Evolutionary conservation across 2,329 filamentous ascomycete species (phyloP).

Genomic region (Claviceps sp.): DNA sequence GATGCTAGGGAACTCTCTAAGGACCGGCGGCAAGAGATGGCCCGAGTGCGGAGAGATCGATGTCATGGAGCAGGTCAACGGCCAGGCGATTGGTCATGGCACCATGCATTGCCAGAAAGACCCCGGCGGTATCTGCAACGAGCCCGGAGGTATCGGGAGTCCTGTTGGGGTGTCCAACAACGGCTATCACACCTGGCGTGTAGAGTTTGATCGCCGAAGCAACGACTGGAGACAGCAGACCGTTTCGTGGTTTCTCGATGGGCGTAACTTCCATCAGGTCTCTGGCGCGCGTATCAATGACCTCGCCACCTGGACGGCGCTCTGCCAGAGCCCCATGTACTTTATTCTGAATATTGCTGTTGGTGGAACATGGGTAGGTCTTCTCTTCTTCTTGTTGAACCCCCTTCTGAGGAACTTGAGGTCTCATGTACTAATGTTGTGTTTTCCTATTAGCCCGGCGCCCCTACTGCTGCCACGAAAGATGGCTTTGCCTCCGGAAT

Average conservation of each 20-base stretch:
- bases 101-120: conserved; percentile 37
- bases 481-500: conserved; percentile 34
- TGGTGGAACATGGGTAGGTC: conserved; percentile 38
- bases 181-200: conserved; percentile 35
- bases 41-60: conserved; percentile 43
- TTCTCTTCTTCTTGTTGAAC: not conserved
- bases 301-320: conserved; percentile 31
- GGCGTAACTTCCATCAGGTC: conserved; percentile 27
- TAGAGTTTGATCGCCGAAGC: conserved; percentile 35
- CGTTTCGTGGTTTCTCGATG: conserved; percentile 39
- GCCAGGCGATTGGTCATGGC: conserved; percentile 29
- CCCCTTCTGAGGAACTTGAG: not conserved
- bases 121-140: conserved; percentile 36
- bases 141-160: conserved; percentile 29
- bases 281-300: conserved; percentile 31
- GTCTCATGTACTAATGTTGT: not conserved
- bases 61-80: conserved; percentile 43
- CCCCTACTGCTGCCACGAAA: conserved; percentile 30
- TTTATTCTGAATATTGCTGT: conserved; percentile 43
- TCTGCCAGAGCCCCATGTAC: conserved; percentile 37
- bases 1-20: conserved; percentile 37
- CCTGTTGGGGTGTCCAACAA: conserved; percentile 23
- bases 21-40: conserved; percentile 32
- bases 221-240: conserved; percentile 32
- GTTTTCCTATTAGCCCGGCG: conserved; percentile 27